These are phyloP conservation scores for Ocimum tenuiflorum DNA, from an alignment of 257 asterid genomes.

Conservation along the genomic window DNA sequence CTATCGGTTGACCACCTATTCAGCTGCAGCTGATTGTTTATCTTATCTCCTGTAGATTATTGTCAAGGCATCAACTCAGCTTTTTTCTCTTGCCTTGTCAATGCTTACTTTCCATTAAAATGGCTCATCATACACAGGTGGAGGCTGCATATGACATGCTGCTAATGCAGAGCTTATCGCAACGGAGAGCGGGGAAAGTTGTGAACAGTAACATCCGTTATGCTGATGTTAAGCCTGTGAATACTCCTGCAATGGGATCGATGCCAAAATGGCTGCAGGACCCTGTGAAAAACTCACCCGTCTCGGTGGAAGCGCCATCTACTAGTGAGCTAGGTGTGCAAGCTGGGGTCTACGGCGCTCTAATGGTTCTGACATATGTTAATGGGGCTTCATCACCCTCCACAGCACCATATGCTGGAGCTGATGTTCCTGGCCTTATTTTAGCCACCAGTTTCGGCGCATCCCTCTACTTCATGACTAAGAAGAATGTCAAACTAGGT, in stretches of 20 bases:
- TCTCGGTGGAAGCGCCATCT: conserved; percentile 75
- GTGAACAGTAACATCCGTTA: conserved; percentile 64
- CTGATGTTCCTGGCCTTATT: conserved; percentile 87
- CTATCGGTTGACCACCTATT: too few species aligned
- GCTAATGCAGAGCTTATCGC: conserved; percentile 86
- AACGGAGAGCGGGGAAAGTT: conserved; percentile 85
- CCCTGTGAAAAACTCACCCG: conserved; percentile 45
- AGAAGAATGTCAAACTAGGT: conserved; percentile 87
- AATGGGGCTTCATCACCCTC: conserved; percentile 73
- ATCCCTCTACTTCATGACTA: conserved; percentile 90
- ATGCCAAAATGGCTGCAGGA: conserved; percentile 85
- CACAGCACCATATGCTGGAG: conserved; percentile 50
- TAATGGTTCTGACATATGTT: conserved; percentile 71
- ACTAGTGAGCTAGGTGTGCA: conserved; percentile 78
- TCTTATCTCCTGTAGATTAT: background rate
- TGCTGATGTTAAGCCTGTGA: conserved; percentile 84
- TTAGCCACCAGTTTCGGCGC: conserved; percentile 95
- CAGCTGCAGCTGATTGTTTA: background rate
- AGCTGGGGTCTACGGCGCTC: conserved; percentile 96
- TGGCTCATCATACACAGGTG: conserved; percentile 41
- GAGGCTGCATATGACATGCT: conserved; percentile 98
- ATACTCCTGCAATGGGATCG: conserved; percentile 48
- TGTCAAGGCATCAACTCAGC: background rate
- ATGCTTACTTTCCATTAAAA: conserved; percentile 16
- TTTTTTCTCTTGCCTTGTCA: background rate